Percentiles rank a stretch among this genome's conserved stretches.
phyloP scores from a whole-genome alignment of 306 rosid genomes.

The Parietaria judaica region DNA sequence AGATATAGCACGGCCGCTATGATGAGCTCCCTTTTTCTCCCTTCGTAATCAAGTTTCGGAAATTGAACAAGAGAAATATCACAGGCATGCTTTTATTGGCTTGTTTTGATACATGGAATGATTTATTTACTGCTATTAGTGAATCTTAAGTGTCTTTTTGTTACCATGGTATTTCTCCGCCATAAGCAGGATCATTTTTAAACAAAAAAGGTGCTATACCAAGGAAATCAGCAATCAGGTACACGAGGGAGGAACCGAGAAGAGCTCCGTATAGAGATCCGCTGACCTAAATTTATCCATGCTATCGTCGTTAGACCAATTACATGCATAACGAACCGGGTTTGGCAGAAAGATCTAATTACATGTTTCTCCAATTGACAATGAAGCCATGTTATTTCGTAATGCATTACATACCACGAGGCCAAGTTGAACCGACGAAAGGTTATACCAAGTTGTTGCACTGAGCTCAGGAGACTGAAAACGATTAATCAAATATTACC shows the following conservation, averaged over 20 bases:
- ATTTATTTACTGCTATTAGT: no score
- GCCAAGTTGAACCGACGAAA: conserved; percentile 79
- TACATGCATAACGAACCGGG: no score
- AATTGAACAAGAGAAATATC: conserved; percentile 19
- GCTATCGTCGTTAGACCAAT: not conserved
- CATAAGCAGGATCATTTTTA: no score
- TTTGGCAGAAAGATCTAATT: not conserved
- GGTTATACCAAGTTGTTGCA: conserved; percentile 72
- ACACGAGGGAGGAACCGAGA: conserved; percentile 74
- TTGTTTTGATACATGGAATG: no score
- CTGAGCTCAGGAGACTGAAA: conserved; percentile 90
- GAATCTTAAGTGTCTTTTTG: no score
- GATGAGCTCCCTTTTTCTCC: conserved; percentile 80
- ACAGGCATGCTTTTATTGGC: conserved; percentile 13
- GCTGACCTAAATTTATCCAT: conserved; percentile 52
- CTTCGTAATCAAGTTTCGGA: conserved; percentile 27
- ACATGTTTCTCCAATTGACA: conserved; percentile 12
- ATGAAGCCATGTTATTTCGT: conserved; percentile 6
- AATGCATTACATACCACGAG: conserved; percentile 61
- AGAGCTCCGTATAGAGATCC: conserved; percentile 97
- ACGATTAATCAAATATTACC: conserved; percentile 12
- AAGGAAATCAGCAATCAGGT: conserved; percentile 76
- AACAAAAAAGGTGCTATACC: conserved; percentile 36
- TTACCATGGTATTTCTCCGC: no score
- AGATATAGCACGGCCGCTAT: conserved; percentile 55